Percentiles rank a stretch among this genome's conserved stretches.
Conservation (phyloP, 768 basidiomycete species). For the Boletus coccyginus region DNA sequence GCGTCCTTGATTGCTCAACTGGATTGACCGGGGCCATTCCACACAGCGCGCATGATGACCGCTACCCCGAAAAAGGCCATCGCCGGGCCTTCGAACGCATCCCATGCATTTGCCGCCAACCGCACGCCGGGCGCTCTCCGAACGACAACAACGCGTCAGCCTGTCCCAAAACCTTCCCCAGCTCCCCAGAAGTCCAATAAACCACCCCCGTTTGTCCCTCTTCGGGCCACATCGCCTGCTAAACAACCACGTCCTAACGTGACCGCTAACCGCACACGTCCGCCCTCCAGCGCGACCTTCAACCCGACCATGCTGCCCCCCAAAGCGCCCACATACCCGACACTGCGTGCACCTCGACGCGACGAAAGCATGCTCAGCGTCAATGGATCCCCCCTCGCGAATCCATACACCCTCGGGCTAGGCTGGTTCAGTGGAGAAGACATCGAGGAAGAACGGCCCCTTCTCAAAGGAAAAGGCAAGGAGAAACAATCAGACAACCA, state of each 20-base stretch:
- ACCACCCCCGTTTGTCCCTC: conserved; percentile 25
- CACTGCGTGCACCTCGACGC: conserved; percentile 63
- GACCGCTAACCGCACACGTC: conserved; percentile 27
- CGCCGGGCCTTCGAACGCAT: conserved; percentile 45
- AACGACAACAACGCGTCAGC: conserved; percentile 23
- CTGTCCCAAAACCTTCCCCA: conserved; percentile 31
- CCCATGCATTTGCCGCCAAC: conserved; percentile 36
- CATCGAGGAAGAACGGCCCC: conserved; percentile 22
- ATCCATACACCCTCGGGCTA: conserved; percentile 68
- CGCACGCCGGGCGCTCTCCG: conserved; percentile 44
- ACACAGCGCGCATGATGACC: conserved; percentile 43
- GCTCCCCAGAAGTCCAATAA: conserved; percentile 35
- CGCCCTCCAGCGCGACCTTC: conserved; percentile 66
- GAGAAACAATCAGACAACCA: conserved; percentile 14
- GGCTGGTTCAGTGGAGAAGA: conserved; percentile 50
- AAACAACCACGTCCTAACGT: conserved; percentile 29
- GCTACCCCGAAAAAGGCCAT: conserved; percentile 52
- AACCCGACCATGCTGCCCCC: conserved; percentile 60
- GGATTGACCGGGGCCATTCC: not conserved
- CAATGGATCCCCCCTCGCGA: conserved; percentile 80
- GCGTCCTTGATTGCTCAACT: not conserved
- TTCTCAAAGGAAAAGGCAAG: conserved; percentile 22
- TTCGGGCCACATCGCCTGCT: conserved; percentile 51
- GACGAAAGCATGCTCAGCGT: conserved; percentile 79
- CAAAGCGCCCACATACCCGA: conserved; percentile 39